These are phyloP conservation scores for Notholithocarpus densiflorus DNA, from an alignment of 306 rosid genomes.

Conservation along the genomic window DNA sequence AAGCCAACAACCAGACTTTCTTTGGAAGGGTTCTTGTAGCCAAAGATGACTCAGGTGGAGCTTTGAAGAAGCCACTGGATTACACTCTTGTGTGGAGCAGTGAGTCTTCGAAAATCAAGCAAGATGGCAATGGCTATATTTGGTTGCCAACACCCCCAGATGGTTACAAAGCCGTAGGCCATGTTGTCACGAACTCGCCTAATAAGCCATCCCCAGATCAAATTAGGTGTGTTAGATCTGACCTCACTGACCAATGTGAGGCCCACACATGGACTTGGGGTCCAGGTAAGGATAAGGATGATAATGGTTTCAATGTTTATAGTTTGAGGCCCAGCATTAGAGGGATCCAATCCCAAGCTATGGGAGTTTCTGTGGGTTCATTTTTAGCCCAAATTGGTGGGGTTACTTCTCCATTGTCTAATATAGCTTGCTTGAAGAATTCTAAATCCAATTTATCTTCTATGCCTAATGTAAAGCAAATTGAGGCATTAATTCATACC, in stretches of 20 bases:
- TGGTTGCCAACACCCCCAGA: conserved; percentile 67
- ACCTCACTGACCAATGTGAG: conserved; percentile 62
- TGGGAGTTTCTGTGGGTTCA: conserved; percentile 53
- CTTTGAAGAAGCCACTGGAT: conserved; percentile 47
- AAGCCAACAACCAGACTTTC: conserved; percentile 62
- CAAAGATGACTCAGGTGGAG: conserved; percentile 28
- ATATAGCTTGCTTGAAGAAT: conserved; percentile 58
- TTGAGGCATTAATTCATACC: conserved; percentile 37
- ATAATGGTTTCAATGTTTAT: conserved; percentile 40
- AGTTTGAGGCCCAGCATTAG: conserved; percentile 51
- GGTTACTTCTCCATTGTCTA: neutral
- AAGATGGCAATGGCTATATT: conserved; percentile 48
- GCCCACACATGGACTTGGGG: conserved; percentile 60
- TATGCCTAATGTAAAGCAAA: conserved; percentile 59
- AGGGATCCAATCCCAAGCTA: conserved; percentile 43
- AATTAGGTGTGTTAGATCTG: conserved; percentile 53
- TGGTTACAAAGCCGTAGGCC: conserved; percentile 69
- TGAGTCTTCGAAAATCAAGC: conserved; percentile 28
- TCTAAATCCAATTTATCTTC: conserved; percentile 22
- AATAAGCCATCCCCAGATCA: conserved; percentile 57
- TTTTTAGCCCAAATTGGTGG: conserved; percentile 45
- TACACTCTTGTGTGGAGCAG: conserved; percentile 67
- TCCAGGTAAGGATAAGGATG: conserved; percentile 14
- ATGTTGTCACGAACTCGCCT: conserved; percentile 48
- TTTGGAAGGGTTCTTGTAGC: conserved; percentile 67